Evolutionary conservation across 2,329 filamentous ascomycete species (phyloP), one percentile per base, ranked within the genome.

Genomic region (Aspergillus japonicus): DNA sequence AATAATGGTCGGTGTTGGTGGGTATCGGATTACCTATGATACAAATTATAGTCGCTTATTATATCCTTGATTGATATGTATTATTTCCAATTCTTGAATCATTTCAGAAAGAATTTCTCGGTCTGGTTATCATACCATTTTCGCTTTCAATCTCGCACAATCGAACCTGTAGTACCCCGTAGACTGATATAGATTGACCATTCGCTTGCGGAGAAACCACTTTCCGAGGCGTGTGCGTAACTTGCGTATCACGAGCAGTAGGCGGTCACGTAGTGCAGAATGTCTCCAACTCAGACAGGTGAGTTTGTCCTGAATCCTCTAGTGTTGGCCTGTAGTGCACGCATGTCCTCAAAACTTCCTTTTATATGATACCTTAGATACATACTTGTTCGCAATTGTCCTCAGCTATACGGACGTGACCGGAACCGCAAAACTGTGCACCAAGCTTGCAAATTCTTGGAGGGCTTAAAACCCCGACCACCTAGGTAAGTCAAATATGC

Each of bases 261-360:
- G 66, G 73, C 71, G 72, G 71, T 72, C 24, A 57, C 7, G 2
- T 0, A 1, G 2, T 66, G 72, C 72, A 75, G 58, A 75, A 75
- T 67, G 55, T 51, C 50, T 54, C 56, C 52, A 35, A 66, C 56
- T 49, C 65, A 16, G 33, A 19, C 64, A 56, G 52, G 64, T 62
- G 58, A 68, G 66, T 67, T 65, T 65, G 59, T 58, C 39, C 26
- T 58, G 44, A 35, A 48, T 35, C 53, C 33, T 23, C 33, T 51
- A 42, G 21, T 49, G 29, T 35, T 19, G 19, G 39, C 26, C 44
- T 58, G 59, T 58, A 47, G 47, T 62, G 44, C 44, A 53, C 24
- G 42, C 54, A 26, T 47, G 23, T 47, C 56, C 29, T 11, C 39
- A 16, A 26, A 47, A 47, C 31, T 54, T 50, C 35, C 60, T 53